Evolutionary conservation across 805 yeast species (phyloP), one percentile per base, ranked within the genome.

Genomic region (Yarrowia osloensis): DNA sequence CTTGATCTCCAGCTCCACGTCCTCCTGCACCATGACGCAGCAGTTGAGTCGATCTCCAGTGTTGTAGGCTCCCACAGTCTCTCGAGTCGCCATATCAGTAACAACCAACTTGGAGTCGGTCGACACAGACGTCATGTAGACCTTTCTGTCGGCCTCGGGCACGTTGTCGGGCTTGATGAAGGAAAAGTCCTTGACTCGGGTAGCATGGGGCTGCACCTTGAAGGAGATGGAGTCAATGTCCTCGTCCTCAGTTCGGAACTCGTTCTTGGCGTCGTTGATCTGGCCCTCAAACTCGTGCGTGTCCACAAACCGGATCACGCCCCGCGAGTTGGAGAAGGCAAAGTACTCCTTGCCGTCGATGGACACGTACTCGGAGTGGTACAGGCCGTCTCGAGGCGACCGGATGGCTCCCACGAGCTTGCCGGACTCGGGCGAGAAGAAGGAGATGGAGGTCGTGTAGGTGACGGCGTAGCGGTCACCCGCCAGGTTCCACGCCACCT

Each of bases 81-180:
- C 96, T 72, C 83, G 82, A 1, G 79, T 73, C 0, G 78, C 75
- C 74, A 88, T 78, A 74, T 93, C 89, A 97, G 98, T 94, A 2
- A 94, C 89, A 8, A 95, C 96, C 65, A 94, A 88, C 73, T 85
- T 89, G 28, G 98, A 98, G 77, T 94, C 98, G 0, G 98, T 90
- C 0, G 97, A 90, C 13, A 92, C 90, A 2, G 97, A 88, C 0
- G 90, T 83, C 73, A 95, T 77, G 73, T 83, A 89, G 21, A 79
- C 81, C 15, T 82, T 80, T 40, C 80, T 78, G 28, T 82, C 83
- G 19, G 33, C 37, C 19, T 69, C 39, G 21, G 62, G 69, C 37
- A 67, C 26, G 9, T 61, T 61, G n/a, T 22, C 54, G 24, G 66
- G 54, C 8, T 4, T 12, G 22, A 71, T 70, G 57, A 86, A 80